Percentiles rank a stretch among this genome's conserved stretches.
Conservation (phyloP, 495 filamentous ascomycete species). For the Neohortaea acidophila region DNA sequence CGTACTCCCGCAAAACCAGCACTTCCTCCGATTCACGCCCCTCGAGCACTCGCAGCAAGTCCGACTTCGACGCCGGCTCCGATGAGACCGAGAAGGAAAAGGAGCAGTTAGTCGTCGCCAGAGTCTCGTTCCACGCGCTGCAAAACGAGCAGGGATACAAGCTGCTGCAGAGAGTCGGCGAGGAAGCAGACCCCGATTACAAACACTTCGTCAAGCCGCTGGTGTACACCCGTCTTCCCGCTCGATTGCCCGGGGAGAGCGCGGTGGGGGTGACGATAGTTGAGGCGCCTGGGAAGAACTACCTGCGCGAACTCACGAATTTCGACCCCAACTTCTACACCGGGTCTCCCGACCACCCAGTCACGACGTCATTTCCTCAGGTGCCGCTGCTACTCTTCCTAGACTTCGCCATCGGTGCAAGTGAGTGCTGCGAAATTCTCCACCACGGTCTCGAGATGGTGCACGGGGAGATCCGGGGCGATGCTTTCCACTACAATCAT, state of each 20-base stretch:
- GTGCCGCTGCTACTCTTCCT: slow-evolving; percentile 61
- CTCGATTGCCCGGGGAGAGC: slow-evolving; percentile 45
- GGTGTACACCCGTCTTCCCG: slow-evolving; percentile 51
- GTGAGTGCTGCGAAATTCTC: slow-evolving; percentile 68
- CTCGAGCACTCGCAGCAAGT: slow-evolving; percentile 4
- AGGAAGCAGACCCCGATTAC: slow-evolving; percentile 55
- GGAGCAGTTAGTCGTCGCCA: slow-evolving; percentile 43
- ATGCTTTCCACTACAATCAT: slow-evolving; percentile 70
- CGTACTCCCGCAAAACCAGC: slow-evolving; percentile 9
- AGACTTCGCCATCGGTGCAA: slow-evolving; percentile 75
- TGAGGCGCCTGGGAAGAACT: slow-evolving; percentile 60
- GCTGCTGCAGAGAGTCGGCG: slow-evolving; percentile 52
- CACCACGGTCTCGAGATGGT: slow-evolving; percentile 71
- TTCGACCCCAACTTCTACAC: slow-evolving; percentile 55
- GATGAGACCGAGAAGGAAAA: slow-evolving; percentile 11
- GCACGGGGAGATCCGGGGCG: slow-evolving; percentile 73
- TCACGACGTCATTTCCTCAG: slow-evolving; percentile 36
- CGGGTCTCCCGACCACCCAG: slow-evolving; percentile 31
- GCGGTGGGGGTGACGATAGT: slow-evolving; percentile 60
- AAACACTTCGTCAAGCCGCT: slow-evolving; percentile 61
- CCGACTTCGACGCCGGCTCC: slow-evolving; percentile 5
- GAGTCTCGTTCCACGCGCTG: slow-evolving; percentile 63
- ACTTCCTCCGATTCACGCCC: slow-evolving; percentile 6
- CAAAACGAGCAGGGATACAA: slow-evolving; percentile 75
- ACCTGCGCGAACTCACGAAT: slow-evolving; percentile 51